phyloP scores from a whole-genome alignment of 1,139 yeast genomes.

The Hemisphaericaspora xylanilytica region DNA sequence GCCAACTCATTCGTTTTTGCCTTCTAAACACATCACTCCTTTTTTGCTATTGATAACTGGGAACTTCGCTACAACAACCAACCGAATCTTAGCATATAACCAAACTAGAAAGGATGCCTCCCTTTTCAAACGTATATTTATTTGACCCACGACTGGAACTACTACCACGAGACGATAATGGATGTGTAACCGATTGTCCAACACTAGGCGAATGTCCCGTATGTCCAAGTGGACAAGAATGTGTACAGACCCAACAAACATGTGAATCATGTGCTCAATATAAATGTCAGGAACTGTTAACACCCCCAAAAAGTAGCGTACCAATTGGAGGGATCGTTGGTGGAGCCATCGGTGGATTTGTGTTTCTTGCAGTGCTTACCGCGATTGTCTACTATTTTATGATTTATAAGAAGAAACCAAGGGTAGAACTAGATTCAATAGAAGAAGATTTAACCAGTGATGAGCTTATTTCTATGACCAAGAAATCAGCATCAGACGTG shows the following conservation, averaged over 20 bases:
- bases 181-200: slow-evolving; percentile 52
- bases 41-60: too few species aligned
- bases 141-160: slow-evolving; percentile 6
- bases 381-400: slow-evolving; percentile 35
- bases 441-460: slow-evolving; percentile 20
- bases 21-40: too few species aligned
- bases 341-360: slow-evolving; percentile 57
- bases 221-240: slow-evolving; percentile 53
- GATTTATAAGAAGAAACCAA: slow-evolving; percentile 29
- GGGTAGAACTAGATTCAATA: slow-evolving; percentile 19
- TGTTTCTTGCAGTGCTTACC: slow-evolving; percentile 32
- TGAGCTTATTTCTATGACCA: slow-evolving; percentile 13
- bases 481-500: neutral
- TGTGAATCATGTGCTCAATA: slow-evolving; percentile 38
- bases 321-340: slow-evolving; percentile 62
- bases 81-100: too few species aligned
- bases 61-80: too few species aligned
- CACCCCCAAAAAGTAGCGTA: slow-evolving; percentile 9
- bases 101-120: too few species aligned
- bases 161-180: slow-evolving; percentile 19
- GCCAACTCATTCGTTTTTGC: too few species aligned
- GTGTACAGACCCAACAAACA: slow-evolving; percentile 30
- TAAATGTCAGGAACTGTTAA: neutral
- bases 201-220: slow-evolving; percentile 44
- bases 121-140: neutral